Base-by-base conservation (phyloP, 257 asterid genomes). In the Ehretia macrophylla region DNA sequence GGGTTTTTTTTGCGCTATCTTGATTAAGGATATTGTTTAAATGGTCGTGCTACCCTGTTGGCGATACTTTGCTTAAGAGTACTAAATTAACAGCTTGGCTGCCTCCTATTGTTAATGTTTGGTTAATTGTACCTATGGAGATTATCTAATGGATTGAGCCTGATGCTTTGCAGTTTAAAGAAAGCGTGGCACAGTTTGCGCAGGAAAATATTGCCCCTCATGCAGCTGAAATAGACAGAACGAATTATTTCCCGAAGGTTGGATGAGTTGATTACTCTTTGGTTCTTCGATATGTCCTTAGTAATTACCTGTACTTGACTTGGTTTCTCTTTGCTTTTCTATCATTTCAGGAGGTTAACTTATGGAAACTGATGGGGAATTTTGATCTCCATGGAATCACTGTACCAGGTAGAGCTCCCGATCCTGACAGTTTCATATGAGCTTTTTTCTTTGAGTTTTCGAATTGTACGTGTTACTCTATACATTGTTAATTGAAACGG, bases 321-420 rank as follows among this genome's bases (percentile, higher is more conserved):
- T 40, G 14, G 46, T 62, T 47, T 42, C 39, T 13, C 56, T 35
- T 56, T 17, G 11, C 22, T 8, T 14, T 32, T 13, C 10, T 57
- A 12, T 62, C 64, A 8, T 69, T 71, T 71, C 78, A 93, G 99
- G 97, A 86, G 52, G 85, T 81, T 69, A 86, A 89, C 78, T 75
- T 93, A 62, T 93, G 97, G 99, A 93, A 93, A 75, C 64, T 83
- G 73, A 86, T 93, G 99, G 99, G 99, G 20, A 88, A 85, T 79
- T 93, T 93, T 71, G 83, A 82, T 75, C 97, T 93, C 67, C 96
- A 78, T 68, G 99, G 99, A 67, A 86, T 93, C 59, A 93, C 99
- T 59, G 94, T 84, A 62, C 97, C 97, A 48, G 99, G 99, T 93
- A 74, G 27, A 55, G 23, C 46, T 59, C 71, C 45, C 45, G 59